phyloP scores from a whole-genome alignment of 2,329 filamentous ascomycete genomes.

The Botrytis paeoniae region DNA sequence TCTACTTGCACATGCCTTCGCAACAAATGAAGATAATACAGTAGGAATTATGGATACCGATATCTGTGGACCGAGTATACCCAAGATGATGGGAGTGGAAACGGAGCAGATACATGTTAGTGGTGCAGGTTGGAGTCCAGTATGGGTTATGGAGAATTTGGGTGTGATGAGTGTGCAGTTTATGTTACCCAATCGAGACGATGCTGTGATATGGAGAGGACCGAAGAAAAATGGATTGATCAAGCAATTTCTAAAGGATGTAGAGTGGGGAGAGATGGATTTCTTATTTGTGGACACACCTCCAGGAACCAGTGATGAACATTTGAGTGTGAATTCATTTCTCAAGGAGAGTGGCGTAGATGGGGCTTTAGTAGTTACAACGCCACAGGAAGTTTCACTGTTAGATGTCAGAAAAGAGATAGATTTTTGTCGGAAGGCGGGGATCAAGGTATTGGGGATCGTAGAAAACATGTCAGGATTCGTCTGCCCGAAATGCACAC shows the following conservation, averaged over 20 bases:
- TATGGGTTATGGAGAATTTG: slow-evolving; percentile 92
- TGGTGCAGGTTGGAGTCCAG: slow-evolving; percentile 85
- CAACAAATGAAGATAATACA: slow-evolving; percentile 70
- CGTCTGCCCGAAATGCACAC: slow-evolving; percentile 87
- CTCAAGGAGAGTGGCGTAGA: slow-evolving; percentile 89
- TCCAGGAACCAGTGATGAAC: slow-evolving; percentile 92
- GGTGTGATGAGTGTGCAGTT: slow-evolving; percentile 98
- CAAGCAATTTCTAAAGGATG: slow-evolving; percentile 96
- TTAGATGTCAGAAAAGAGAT: slow-evolving; percentile 96
- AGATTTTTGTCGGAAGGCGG: slow-evolving; percentile 94
- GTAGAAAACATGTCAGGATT: slow-evolving; percentile 99
- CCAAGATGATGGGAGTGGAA: slow-evolving; percentile 98
- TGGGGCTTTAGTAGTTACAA: slow-evolving; percentile 89
- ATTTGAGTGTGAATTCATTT: slow-evolving; percentile 88
- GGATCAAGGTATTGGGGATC: slow-evolving; percentile 80
- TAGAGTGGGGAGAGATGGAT: slow-evolving; percentile 95
- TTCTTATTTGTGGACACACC: slow-evolving; percentile 93
- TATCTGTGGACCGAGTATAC: slow-evolving; percentile 93
- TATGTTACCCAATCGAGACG: slow-evolving; percentile 90
- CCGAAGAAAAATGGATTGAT: slow-evolving; percentile 99
- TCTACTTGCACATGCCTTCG: slow-evolving; percentile 85
- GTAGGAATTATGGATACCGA: slow-evolving; percentile 98
- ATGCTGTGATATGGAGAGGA: slow-evolving; percentile 95
- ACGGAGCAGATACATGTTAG: slow-evolving; percentile 90
- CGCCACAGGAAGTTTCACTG: slow-evolving; percentile 88